Evolutionary conservation across 805 yeast genomes (phyloP), one percentile per base, ranked within the genome.

Genomic region (Metschnikowia orientalis): DNA sequence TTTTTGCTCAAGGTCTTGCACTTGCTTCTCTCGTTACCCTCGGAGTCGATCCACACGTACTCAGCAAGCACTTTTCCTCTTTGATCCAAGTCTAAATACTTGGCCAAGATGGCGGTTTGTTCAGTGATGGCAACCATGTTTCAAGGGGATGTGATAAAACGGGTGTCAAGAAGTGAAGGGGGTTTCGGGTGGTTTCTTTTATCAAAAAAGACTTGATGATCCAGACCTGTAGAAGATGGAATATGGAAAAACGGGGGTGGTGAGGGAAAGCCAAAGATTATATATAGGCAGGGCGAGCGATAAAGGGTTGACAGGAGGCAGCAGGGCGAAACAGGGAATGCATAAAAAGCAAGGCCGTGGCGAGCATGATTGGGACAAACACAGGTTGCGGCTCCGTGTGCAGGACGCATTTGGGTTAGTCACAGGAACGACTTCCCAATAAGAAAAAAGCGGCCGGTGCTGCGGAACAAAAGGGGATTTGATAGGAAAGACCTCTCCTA

Each of bases 1-100:
- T 67, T 72, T 66, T 78, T 76, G 54, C 54, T 55, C 47, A 92
- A 70, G 37, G 98, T 92, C 67, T 81, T 84, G 68, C 95, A 88
- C 73, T 92, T 92, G 42, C 97, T 86, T 71, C 98, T 85, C 53
- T 88, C 63, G 56, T 79, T 76, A 59, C 95, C 95, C 46, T 82
- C 74, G 50, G 95, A 85, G 61, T 92, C 98, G 50, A 92, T 82
- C 98, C 98, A 92, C 63, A 92, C 80, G 71, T 92, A 92, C 68
- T 92, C 98, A 44, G 98, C 98, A 49, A 92, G 74, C 46, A 90
- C 72, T 54, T 72, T 73, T 45, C 95, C 95, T 50, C 78, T 74
- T 73, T 89, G 97, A 63, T 80, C 81, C 51, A 92, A 75, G 50
- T 75, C 81, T 45, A 83, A 58, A 59, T 90, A 90, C 69, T 89